Percentiles rank a stretch among this genome's conserved stretches.
phyloP scores from a whole-genome alignment of 495 filamentous ascomycete genomes.

The Penicillium silybi region DNA sequence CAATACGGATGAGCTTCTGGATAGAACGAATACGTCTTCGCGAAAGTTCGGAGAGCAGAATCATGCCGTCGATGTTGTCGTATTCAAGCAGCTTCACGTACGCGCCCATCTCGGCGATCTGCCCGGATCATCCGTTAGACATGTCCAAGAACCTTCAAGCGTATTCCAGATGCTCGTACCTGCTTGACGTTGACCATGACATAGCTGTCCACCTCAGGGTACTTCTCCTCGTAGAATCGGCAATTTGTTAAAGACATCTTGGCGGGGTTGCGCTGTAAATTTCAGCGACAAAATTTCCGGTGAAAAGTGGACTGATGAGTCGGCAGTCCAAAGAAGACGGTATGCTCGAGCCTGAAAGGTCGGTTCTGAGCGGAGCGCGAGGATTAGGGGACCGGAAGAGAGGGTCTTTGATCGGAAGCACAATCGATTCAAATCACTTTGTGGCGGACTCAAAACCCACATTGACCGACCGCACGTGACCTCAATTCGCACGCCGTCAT shows the following conservation, averaged over 20 bases:
- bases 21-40: conserved; percentile 96
- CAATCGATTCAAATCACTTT: conserved; percentile 40
- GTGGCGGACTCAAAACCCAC: conserved; percentile 49
- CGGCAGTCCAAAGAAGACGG: conserved; percentile 14
- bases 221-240: conserved; percentile 98
- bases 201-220: conserved; percentile 97
- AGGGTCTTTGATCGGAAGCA: conserved; percentile 25
- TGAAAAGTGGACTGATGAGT: conserved; percentile 15
- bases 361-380: conserved; percentile 11
- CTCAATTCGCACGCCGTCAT: conserved; percentile 6
- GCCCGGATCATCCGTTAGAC: conserved; percentile 5
- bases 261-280: conserved; percentile 45
- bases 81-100: conserved; percentile 99
- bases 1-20: conserved; percentile 97
- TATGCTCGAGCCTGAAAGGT: conserved; percentile 1
- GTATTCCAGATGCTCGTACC: conserved; percentile 44
- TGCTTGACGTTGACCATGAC: conserved; percentile 99
- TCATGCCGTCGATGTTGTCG: conserved; percentile 99
- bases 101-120: conserved; percentile 99
- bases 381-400: conserved; percentile 3
- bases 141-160: not conserved
- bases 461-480: conserved; percentile 21
- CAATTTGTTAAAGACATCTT: conserved; percentile 97
- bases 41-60: conserved; percentile 91
- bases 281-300: conserved; percentile 19